Conservation (phyloP, 805 yeast genomes). For the Wickerhamomyces bovis region DNA sequence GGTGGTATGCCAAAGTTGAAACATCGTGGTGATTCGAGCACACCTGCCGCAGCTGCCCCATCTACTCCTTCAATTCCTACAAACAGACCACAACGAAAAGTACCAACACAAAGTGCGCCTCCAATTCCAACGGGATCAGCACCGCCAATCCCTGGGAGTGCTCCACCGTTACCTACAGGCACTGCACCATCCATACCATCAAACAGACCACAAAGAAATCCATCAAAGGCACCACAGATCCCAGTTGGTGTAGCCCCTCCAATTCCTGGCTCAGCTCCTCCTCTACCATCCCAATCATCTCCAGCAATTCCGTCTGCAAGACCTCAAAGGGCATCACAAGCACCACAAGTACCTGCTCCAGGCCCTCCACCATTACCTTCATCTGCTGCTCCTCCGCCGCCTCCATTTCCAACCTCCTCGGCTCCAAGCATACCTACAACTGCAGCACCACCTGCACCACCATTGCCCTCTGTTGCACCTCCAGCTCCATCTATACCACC, state of each 20-base stretch:
- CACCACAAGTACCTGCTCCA: slow-evolving; percentile 15
- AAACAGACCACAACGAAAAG: neutral
- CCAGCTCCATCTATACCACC: slow-evolving; percentile 4
- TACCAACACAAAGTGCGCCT: slow-evolving; percentile 18
- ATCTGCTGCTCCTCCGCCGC: slow-evolving; percentile 23
- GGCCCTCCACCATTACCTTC: slow-evolving; percentile 19
- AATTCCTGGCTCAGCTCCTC: slow-evolving; percentile 16
- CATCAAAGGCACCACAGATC: slow-evolving; percentile 5
- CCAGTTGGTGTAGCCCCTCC: slow-evolving; percentile 9
- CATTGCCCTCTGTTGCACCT: slow-evolving; percentile 3
- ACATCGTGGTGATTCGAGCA: slow-evolving; percentile 10
- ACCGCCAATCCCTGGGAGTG: slow-evolving; percentile 17
- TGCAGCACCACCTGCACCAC: slow-evolving; percentile 10
- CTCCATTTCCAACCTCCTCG: slow-evolving; percentile 12
- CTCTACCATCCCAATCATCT: slow-evolving; percentile 20
- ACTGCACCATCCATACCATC: slow-evolving; percentile 23
- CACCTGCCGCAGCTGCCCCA: slow-evolving; percentile 20
- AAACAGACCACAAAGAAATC: slow-evolving; percentile 17
- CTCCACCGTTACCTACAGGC: slow-evolving; percentile 22
- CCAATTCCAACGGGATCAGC: slow-evolving; percentile 19
- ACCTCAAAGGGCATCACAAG: slow-evolving; percentile 17
- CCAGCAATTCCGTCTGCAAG: slow-evolving; percentile 25
- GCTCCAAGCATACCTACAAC: slow-evolving; percentile 1
- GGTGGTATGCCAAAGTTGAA: slow-evolving; percentile 21
- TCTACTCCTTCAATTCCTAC: slow-evolving; percentile 22